phyloP scores from a whole-genome alignment of 371 early-diverging fungal species.

The Rhizopus microsporus region DNA sequence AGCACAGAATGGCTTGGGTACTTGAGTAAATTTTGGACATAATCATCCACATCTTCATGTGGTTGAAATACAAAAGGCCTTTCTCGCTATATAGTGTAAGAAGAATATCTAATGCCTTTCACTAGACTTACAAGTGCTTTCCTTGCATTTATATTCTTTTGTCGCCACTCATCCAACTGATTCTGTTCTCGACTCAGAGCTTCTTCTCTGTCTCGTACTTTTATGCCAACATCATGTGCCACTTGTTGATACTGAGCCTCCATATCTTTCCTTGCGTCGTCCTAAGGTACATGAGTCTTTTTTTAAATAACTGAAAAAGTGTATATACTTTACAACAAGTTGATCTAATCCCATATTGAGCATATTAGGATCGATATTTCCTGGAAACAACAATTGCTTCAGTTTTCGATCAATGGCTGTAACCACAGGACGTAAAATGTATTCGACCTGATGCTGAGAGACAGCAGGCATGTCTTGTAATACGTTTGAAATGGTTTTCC shows the following conservation, averaged over 20 bases:
- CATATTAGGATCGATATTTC: neutral
- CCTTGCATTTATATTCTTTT: slow-evolving; percentile 1
- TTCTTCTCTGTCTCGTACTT: neutral
- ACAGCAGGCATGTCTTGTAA: neutral
- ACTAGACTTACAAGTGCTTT: neutral
- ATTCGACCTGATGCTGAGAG: neutral
- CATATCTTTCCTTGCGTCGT: neutral
- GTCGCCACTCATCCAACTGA: neutral
- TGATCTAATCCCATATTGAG: neutral
- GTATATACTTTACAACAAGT: neutral
- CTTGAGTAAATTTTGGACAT: neutral
- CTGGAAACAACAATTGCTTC: neutral
- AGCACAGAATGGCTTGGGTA: neutral
- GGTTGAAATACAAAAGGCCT: neutral
- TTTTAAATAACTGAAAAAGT: neutral
- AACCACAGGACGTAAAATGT: neutral
- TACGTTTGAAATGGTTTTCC: neutral
- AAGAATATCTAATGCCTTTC: neutral
- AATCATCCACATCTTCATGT: neutral
- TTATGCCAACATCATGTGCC: neutral
- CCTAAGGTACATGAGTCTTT: neutral
- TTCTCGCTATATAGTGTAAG: neutral
- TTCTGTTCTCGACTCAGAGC: neutral
- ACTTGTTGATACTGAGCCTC: neutral
- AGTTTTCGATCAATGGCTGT: neutral